A percentile compares a stretch with the other conserved stretches of the same genome.
phyloP scores from a whole-genome alignment of 306 rosid species.

The Adenanthera pavonina region DNA sequence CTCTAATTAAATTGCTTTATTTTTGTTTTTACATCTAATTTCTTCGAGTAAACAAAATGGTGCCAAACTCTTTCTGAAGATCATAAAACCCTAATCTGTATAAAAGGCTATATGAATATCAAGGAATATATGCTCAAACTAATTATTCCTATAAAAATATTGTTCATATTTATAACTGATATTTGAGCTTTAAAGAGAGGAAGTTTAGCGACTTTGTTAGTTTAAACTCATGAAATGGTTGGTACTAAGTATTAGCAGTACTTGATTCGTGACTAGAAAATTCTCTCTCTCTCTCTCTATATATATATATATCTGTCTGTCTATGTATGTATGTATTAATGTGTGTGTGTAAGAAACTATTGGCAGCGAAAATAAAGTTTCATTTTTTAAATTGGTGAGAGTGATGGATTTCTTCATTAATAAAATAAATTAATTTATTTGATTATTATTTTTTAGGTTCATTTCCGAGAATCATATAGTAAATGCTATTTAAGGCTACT shows the following conservation, averaged over 20 bases:
- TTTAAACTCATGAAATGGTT: neutral
- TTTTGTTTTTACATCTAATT: neutral
- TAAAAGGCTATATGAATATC: neutral
- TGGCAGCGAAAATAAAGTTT: neutral
- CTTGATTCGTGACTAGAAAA: neutral
- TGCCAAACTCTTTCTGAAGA: neutral
- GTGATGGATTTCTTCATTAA: neutral
- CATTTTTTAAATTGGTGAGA: neutral
- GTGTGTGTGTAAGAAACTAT: too few relatives aligned
- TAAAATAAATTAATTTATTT: neutral
- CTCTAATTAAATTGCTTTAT: neutral
- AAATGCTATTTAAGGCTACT: too few relatives aligned
- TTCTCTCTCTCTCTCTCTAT: too few relatives aligned
- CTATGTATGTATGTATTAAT: too few relatives aligned
- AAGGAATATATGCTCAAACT: neutral
- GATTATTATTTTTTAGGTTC: neutral
- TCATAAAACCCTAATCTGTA: neutral
- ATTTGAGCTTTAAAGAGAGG: neutral
- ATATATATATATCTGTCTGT: too few relatives aligned
- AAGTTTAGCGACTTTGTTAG: neutral
- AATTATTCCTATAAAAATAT: neutral
- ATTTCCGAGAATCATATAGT: neutral
- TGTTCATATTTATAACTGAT: neutral
- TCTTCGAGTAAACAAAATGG: neutral
- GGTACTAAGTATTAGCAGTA: neutral